Conservation (phyloP, 2,329 filamentous ascomycete genomes). For the Clonostachys byssicola region DNA sequence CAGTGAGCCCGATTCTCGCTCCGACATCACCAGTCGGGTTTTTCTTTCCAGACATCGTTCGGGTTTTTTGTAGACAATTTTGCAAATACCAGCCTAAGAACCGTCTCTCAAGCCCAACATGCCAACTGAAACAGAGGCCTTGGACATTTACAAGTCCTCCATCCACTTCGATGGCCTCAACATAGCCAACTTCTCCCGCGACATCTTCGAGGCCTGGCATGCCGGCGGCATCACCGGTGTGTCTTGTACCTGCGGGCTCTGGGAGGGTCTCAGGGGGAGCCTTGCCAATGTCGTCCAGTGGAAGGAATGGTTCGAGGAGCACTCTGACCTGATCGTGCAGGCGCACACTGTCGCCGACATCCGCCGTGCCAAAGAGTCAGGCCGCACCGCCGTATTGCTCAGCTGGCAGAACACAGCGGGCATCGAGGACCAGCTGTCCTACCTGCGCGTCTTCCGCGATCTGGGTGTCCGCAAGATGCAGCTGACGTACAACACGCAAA, state of each 20-base stretch:
- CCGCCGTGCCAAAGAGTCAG: slow-evolving; percentile 24
- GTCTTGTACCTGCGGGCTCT: slow-evolving; percentile 31
- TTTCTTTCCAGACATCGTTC: no score
- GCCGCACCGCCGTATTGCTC: slow-evolving; percentile 29
- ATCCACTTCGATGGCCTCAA: slow-evolving; percentile 35
- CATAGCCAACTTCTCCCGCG: slow-evolving; percentile 30
- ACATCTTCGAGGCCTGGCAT: slow-evolving; percentile 31
- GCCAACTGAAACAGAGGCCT: slow-evolving; percentile 26
- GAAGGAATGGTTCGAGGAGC: slow-evolving; percentile 36
- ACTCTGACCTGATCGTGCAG: slow-evolving; percentile 29
- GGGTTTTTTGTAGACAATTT: no score
- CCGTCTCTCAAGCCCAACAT: slow-evolving; percentile 11
- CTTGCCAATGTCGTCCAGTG: slow-evolving; percentile 33
- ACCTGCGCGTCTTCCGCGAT: slow-evolving; percentile 30
- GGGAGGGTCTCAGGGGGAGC: slow-evolving; percentile 28
- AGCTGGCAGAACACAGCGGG: slow-evolving; percentile 35
- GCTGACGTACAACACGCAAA: slow-evolving; percentile 35
- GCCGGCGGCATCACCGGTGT: slow-evolving; percentile 31
- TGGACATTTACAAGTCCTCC: slow-evolving; percentile 23
- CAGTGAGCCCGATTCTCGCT: no score
- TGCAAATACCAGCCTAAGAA: background rate
- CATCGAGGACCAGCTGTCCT: slow-evolving; percentile 30
- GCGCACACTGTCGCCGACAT: slow-evolving; percentile 28
- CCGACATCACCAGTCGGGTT: no score
- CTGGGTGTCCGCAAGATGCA: slow-evolving; percentile 35